Evolutionary conservation across 805 yeast genomes (phyloP), one percentile per base, ranked within the genome.

Genomic region (Candida endomychidarum): DNA sequence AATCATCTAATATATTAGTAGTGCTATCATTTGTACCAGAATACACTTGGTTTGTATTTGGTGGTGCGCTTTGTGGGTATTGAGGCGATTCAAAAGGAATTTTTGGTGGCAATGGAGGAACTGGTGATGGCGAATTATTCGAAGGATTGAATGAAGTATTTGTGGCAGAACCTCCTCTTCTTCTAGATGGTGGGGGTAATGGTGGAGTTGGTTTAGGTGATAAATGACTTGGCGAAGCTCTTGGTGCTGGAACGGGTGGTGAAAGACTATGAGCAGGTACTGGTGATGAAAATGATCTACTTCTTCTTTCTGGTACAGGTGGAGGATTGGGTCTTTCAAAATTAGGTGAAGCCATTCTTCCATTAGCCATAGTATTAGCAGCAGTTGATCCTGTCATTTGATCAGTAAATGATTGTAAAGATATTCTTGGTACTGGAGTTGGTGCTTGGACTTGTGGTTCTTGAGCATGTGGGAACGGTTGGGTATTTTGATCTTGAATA

Each of bases 1-100:
- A 64, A 53, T 83, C 84, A 34, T 82, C 81, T 48, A 83, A 58
- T 16, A 83, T 76, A 45, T 81, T 78, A 3, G 74, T 61, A 18
- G 75, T 69, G 45, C 72, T 66, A 26, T 57, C 58, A 38, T 47
- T 57, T 10, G 23, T 19, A 8, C 30, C 31, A 16, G 18, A 11
- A 30, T 31, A 40, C 2, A 34, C 25, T 7, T 19, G 16, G 11
- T 34, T 15, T 4, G 28, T 8, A 38, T 24, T 25, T 10, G 35
- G 26, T 29, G 41, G 34, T 10, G 6, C 5, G 27, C 24, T 5
- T 32, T 20, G 17, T 6, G 20, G 18, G 20, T 5, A 11, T 15
- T 11, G 28, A n/a, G 42, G 20, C 8, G 37, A 29, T 3, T 29
- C 32, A 10, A 31, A 14, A 7, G 47, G 45, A 30, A 32, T 19